phyloP scores from a whole-genome alignment of 1,284 basidiomycete genomes.

The Tilletia indica region DNA sequence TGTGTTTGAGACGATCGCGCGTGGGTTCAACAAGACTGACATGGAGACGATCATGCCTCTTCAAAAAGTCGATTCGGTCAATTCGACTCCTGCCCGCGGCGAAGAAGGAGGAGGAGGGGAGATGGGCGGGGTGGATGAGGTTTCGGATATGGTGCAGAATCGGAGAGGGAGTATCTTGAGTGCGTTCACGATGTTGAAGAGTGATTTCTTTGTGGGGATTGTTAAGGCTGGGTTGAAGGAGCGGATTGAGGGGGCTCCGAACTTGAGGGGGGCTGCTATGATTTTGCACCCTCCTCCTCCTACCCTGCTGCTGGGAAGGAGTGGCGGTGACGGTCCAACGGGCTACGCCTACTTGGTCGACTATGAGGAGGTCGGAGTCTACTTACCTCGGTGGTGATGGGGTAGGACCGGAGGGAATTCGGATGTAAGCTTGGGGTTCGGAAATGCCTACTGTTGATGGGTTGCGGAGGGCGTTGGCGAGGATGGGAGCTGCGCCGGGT shows the following conservation, averaged over 20 bases:
- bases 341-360: constrained; percentile 26
- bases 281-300: constrained; percentile 35
- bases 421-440: constrained; percentile 49
- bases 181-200: constrained; percentile 91
- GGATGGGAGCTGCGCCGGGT: constrained; percentile 46
- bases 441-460: constrained; percentile 55
- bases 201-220: constrained; percentile 76
- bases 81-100: background rate
- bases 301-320: constrained; percentile 24
- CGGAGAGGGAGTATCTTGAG: constrained; percentile 84
- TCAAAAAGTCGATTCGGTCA: constrained; percentile 61
- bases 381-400: background rate
- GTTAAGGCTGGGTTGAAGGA: constrained; percentile 24
- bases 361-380: background rate
- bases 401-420: constrained; percentile 22
- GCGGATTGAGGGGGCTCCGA: constrained; percentile 52
- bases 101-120: no score
- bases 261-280: constrained; percentile 47
- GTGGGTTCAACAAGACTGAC: constrained; percentile 79
- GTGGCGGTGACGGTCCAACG: constrained; percentile 15
- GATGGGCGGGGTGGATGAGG: no score
- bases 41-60: constrained; percentile 80
- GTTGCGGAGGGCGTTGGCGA: constrained; percentile 42
- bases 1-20: constrained; percentile 94
- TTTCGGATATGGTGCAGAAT: constrained; percentile 66